Evolutionary conservation across 2,329 filamentous ascomycete species (phyloP).

Genomic region (Shiraia sp.): DNA sequence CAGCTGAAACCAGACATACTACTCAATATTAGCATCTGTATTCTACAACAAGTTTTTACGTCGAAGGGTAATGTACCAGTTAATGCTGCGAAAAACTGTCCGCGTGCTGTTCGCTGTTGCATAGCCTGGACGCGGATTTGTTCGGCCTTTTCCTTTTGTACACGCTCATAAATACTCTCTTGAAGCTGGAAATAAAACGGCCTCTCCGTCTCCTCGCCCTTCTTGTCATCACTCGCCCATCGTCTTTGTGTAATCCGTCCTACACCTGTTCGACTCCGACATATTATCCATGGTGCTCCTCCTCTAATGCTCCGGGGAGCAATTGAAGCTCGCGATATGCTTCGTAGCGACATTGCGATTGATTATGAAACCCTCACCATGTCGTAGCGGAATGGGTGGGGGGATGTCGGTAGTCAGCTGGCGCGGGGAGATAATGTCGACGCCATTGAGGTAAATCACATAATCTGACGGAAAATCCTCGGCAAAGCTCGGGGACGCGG

Average conservation of each 20-base stretch:
- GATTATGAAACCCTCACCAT: slow-evolving; percentile 21
- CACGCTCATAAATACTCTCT: slow-evolving; percentile 62
- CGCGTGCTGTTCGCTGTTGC: slow-evolving; percentile 37
- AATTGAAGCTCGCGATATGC: slow-evolving; percentile 26
- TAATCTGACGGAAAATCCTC: too few relatives aligned
- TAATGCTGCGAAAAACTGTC: slow-evolving; percentile 41
- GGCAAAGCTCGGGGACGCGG: too few relatives aligned
- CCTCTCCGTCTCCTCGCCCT: slow-evolving; percentile 35
- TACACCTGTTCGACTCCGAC: slow-evolving; percentile 9
- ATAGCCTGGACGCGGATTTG: slow-evolving; percentile 47
- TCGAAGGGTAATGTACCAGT: slow-evolving; percentile 16
- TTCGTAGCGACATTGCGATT: slow-evolving; percentile 36
- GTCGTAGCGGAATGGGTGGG: slow-evolving; percentile 6
- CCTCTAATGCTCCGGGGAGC: slow-evolving; percentile 18
- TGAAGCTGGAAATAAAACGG: slow-evolving; percentile 66
- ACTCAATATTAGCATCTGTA: not conserved
- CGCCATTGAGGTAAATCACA: too few relatives aligned
- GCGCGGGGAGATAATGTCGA: too few relatives aligned
- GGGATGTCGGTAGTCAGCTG: too few relatives aligned
- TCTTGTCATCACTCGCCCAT: slow-evolving; percentile 40
- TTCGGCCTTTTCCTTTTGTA: slow-evolving; percentile 62
- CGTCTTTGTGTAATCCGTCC: slow-evolving; percentile 30
- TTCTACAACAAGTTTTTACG: not conserved
- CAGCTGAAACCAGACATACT: slow-evolving; percentile 58
- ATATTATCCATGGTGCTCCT: slow-evolving; percentile 6